Evolutionary conservation across 805 yeast genomes (phyloP).

Genomic region (Saccharomyces paradoxus): DNA sequence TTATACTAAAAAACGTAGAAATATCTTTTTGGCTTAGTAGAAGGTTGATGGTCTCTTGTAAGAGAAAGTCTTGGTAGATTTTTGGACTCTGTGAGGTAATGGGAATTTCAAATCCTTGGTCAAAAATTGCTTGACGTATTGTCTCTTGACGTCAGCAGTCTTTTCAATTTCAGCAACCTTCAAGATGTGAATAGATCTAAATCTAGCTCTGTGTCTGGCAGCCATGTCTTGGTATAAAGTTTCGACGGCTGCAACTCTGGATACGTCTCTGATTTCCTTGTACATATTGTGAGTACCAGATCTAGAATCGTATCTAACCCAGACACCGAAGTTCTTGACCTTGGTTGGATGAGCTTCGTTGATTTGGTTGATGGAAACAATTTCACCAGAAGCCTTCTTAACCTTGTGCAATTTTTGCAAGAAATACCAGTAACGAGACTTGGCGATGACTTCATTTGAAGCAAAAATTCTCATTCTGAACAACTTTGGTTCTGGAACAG

Average conservation of each 20-base stretch:
- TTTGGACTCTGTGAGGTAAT: slow-evolving; percentile 98
- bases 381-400: slow-evolving; percentile 99
- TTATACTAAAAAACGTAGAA: slow-evolving; percentile 6
- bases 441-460: slow-evolving; percentile 97
- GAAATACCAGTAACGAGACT: slow-evolving; percentile 99
- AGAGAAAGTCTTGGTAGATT: slow-evolving; percentile 80
- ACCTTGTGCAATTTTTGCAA: slow-evolving; percentile 98
- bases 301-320: slow-evolving; percentile 99
- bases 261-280: slow-evolving; percentile 99
- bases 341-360: slow-evolving; percentile 95
- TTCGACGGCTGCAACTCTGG: slow-evolving; percentile 98
- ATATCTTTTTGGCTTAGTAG: slow-evolving; percentile 53
- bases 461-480: slow-evolving; percentile 99
- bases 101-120: slow-evolving; percentile 97
- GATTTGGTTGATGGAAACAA: slow-evolving; percentile 86
- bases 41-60: slow-evolving; percentile 94
- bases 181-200: slow-evolving; percentile 98
- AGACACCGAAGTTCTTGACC: slow-evolving; percentile 99
- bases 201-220: slow-evolving; percentile 99
- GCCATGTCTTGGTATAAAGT: slow-evolving; percentile 99
- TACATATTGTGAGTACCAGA: slow-evolving; percentile 99
- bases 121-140: slow-evolving; percentile 95
- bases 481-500: slow-evolving; percentile 98
- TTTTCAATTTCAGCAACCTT: slow-evolving; percentile 98
- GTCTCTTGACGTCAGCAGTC: slow-evolving; percentile 98